A percentile compares a stretch with the other conserved stretches of the same genome.
Evolutionary conservation across 2,329 filamentous ascomycete species (phyloP).

Genomic region (Aspergillus alliaceus): DNA sequence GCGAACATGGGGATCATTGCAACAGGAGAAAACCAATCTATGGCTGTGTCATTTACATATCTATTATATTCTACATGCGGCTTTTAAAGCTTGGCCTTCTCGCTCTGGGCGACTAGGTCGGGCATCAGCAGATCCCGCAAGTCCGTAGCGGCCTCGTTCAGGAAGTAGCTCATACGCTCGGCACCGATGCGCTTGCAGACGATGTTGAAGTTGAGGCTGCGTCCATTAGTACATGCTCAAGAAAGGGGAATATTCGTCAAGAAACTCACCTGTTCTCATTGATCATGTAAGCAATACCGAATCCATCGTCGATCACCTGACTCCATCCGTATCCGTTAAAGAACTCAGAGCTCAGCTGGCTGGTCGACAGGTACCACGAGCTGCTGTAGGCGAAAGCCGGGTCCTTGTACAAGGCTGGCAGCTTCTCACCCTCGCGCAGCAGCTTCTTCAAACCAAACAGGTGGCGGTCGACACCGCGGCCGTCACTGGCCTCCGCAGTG

Average conservation of each 20-base stretch:
- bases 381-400: conserved; percentile 79
- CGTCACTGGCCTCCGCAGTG: conserved; percentile 84
- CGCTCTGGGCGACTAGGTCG: conserved; percentile 63
- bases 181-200: conserved; percentile 90
- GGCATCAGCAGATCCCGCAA: conserved; percentile 83
- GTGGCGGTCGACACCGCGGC: conserved; percentile 91
- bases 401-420: conserved; percentile 83
- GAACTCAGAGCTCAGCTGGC: conserved; percentile 90
- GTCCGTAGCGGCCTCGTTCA: conserved; percentile 90
- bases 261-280: conserved; percentile 82
- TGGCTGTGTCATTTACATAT: neutral
- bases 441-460: conserved; percentile 96
- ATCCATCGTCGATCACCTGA: conserved; percentile 93
- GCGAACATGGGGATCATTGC: no score
- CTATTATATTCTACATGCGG: conserved; percentile 55
- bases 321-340: conserved; percentile 99
- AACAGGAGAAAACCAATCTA: no score
- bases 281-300: conserved; percentile 99
- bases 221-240: conserved; percentile 8
- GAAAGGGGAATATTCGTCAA: neutral
- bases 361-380: conserved; percentile 86
- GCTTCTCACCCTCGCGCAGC: conserved; percentile 73
- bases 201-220: conserved; percentile 94
- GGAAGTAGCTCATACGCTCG: conserved; percentile 90
- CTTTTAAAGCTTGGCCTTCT: conserved; percentile 72